Conservation (phyloP, 148 eudicot genomes). For the Chenopodium berlandieri region DNA sequence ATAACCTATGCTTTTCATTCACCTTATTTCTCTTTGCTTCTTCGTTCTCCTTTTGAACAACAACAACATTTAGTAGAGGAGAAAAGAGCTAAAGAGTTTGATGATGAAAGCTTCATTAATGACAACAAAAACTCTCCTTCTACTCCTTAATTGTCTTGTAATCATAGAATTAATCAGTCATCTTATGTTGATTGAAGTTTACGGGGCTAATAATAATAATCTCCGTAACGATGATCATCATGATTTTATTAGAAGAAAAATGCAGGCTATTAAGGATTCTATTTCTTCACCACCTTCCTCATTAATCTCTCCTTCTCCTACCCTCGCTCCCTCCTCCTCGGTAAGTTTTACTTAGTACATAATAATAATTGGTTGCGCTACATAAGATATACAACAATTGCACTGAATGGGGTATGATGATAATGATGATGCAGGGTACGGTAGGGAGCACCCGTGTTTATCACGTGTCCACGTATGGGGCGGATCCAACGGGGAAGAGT, state of each 20-base stretch:
- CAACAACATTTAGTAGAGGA: background rate
- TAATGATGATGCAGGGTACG: conserved; percentile 13
- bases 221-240: background rate
- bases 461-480: conserved; percentile 70
- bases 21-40: background rate
- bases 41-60: background rate
- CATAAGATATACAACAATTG: too few relatives aligned
- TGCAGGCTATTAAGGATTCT: conserved; percentile 17
- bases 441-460: conserved; percentile 37
- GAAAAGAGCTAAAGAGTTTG: background rate
- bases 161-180: conserved; percentile 21
- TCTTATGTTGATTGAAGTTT: conserved; percentile 25
- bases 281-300: conserved; percentile 25
- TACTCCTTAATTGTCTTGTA: conserved; percentile 17
- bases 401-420: too few relatives aligned
- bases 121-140: conserved; percentile 15
- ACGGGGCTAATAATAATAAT: conserved; percentile 6
- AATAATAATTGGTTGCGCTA: background rate
- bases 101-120: conserved; percentile 22
- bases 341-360: background rate
- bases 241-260: conserved; percentile 15
- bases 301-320: conserved; percentile 31
- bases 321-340: conserved; percentile 13
- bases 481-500: conserved; percentile 68
- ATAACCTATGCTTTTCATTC: conserved; percentile 11